phyloP scores from a whole-genome alignment of 257 asterid genomes.

The Echites panduratus region DNA sequence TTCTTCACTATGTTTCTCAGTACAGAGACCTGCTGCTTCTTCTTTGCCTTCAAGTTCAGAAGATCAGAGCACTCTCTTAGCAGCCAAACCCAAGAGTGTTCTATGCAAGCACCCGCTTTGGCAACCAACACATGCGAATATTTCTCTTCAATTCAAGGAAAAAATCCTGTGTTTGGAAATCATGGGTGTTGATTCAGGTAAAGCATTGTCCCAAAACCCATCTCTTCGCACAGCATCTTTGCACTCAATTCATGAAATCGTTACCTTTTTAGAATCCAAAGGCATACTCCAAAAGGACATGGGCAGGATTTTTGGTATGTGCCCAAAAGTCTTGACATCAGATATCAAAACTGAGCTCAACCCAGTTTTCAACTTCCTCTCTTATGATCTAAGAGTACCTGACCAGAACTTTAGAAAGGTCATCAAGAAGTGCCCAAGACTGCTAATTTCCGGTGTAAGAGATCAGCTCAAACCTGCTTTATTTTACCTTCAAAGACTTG shows the following conservation, averaged over 20 bases:
- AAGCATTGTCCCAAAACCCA: slow-evolving; percentile 71
- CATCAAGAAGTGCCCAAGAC: slow-evolving; percentile 74
- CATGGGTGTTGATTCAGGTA: slow-evolving; percentile 88
- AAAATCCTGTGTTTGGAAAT: slow-evolving; percentile 89
- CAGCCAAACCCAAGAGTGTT: slow-evolving; percentile 48
- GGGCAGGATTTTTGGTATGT: slow-evolving; percentile 79
- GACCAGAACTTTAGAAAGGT: slow-evolving; percentile 49
- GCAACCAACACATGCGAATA: slow-evolving; percentile 51
- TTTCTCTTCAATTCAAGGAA: slow-evolving; percentile 80
- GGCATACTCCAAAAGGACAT: slow-evolving; percentile 84
- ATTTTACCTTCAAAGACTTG: slow-evolving; percentile 64
- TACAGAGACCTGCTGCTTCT: slow-evolving; percentile 28
- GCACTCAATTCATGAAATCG: slow-evolving; percentile 52
- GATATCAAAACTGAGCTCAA: slow-evolving; percentile 46
- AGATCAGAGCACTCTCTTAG: slow-evolving; percentile 20
- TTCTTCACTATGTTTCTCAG: slow-evolving; percentile 46
- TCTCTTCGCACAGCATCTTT: slow-evolving; percentile 56
- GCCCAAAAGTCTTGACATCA: slow-evolving; percentile 69
- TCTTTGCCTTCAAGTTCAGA: slow-evolving; percentile 21
- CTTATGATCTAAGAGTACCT: slow-evolving; percentile 54
- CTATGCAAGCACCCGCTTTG: slow-evolving; percentile 72
- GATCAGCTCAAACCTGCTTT: slow-evolving; percentile 83
- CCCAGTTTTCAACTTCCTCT: slow-evolving; percentile 70
- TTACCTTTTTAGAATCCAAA: slow-evolving; percentile 72
- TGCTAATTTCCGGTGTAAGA: slow-evolving; percentile 51